These are phyloP conservation scores for Salvia splendens DNA, from an alignment of 257 asterid species.

Conservation along the genomic window DNA sequence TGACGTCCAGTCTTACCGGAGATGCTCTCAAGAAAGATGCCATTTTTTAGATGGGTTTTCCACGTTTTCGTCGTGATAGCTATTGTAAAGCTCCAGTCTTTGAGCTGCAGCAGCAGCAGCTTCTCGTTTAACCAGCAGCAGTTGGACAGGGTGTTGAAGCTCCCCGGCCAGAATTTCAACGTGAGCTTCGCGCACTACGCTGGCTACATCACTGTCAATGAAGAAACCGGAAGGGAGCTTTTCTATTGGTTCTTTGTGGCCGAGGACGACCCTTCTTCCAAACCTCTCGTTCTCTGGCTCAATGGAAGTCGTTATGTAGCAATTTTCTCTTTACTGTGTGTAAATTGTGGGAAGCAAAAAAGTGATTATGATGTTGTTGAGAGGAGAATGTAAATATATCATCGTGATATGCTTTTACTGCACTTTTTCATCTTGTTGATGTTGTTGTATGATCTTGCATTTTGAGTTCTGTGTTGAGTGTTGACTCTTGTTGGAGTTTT, in stretches of 20 bases:
- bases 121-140: constrained; percentile 46
- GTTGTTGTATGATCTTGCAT: not conserved
- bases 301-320: constrained; percentile 71
- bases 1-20: no score
- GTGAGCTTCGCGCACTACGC: constrained; percentile 78
- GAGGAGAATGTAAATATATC: not conserved
- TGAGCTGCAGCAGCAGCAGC: constrained; percentile 26
- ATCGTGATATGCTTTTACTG: not conserved
- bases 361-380: not conserved
- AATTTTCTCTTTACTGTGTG: not conserved
- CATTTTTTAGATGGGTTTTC: constrained; percentile 47
- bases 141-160: constrained; percentile 57
- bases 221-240: constrained; percentile 65
- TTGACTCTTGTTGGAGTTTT: no score
- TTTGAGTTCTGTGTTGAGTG: no score
- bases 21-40: constrained; percentile 43
- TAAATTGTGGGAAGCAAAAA: not conserved
- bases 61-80: constrained; percentile 36
- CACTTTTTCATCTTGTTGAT: constrained; percentile 10
- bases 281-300: constrained; percentile 95
- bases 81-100: constrained; percentile 37
- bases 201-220: constrained; percentile 72
- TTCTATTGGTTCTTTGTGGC: constrained; percentile 98
- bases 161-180: constrained; percentile 79
- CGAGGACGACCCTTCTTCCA: constrained; percentile 76